These are phyloP conservation scores for Capronia americana DNA, from an alignment of 2,329 filamentous ascomycete species.

Conservation along the genomic window DNA sequence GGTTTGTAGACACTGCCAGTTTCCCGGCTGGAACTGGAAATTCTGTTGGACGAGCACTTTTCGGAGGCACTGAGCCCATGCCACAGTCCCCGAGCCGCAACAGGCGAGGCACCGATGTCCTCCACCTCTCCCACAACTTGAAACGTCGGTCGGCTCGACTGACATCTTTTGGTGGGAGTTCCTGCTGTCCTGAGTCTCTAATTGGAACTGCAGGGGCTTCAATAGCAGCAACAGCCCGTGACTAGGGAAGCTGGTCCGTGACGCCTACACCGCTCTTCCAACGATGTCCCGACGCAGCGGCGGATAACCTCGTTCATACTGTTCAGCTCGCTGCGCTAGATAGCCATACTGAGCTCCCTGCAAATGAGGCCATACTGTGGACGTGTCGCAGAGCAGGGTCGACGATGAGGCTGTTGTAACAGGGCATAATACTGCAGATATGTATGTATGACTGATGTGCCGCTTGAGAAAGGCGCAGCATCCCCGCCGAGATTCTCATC, in stretches of 20 bases:
- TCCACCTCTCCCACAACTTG: slow-evolving; percentile 20
- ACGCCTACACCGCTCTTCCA: slow-evolving; percentile 32
- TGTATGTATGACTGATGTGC: slow-evolving; percentile 2
- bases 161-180: slow-evolving; percentile 15
- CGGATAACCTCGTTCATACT: background rate
- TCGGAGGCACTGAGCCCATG: slow-evolving; percentile 1
- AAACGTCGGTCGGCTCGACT: slow-evolving; percentile 21
- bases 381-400: background rate
- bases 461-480: slow-evolving; percentile 23
- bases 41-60: background rate
- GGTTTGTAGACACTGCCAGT: background rate
- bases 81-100: background rate
- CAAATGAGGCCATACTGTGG: background rate
- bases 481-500: slow-evolving; percentile 7
- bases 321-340: slow-evolving; percentile 21
- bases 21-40: background rate
- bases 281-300: slow-evolving; percentile 5
- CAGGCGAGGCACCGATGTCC: background rate
- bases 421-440: background rate
- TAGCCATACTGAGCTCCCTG: background rate
- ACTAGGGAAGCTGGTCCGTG: slow-evolving; percentile 17
- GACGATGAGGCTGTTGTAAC: slow-evolving; percentile 19
- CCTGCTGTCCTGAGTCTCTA: slow-evolving; percentile 13
- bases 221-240: slow-evolving; percentile 23
- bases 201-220: slow-evolving; percentile 6